Percentiles rank a stretch among this genome's conserved stretches.
phyloP scores from a whole-genome alignment of 208 protist species.

The Vickermania ingenoplastis region DNA sequence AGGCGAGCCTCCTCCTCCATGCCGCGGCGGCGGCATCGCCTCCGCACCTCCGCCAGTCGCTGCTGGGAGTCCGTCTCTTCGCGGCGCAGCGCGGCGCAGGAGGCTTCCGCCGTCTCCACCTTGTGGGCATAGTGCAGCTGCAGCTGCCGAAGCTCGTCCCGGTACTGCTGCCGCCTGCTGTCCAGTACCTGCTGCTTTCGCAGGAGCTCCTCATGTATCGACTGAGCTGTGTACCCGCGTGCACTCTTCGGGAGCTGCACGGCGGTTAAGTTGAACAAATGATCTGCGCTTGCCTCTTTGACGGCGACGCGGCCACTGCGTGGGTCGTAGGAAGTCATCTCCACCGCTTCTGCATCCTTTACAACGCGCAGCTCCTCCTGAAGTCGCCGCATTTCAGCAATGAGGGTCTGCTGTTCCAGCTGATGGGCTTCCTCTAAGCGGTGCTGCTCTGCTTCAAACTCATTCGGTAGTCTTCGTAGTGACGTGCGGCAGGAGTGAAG shows the following conservation, averaged over 20 bases:
- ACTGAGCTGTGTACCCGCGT: not conserved
- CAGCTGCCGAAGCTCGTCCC: not conserved
- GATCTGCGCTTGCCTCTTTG: not conserved
- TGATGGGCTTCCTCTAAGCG: not conserved
- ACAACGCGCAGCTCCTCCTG: not conserved
- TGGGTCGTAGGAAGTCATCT: not conserved
- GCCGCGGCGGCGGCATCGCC: not conserved
- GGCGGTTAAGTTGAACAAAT: not conserved
- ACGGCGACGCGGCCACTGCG: not conserved
- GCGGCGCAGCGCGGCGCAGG: not conserved
- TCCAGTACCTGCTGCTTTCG: not conserved
- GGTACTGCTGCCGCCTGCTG: not conserved
- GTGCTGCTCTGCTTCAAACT: not conserved
- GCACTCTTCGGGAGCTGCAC: not conserved
- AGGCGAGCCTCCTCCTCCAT: not conserved
- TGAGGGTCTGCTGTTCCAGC: not conserved
- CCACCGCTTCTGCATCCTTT: not conserved
- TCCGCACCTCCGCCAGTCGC: not conserved
- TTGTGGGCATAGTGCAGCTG: not conserved
- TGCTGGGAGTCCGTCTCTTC: not conserved
- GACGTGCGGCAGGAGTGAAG: not conserved
- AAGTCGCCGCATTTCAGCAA: not conserved
- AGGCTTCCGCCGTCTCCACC: not conserved
- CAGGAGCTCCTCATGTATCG: not conserved
- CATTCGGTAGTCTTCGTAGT: not conserved